A percentile compares a stretch with the other conserved stretches of the same genome.
Conservation (phyloP, 1,284 basidiomycete genomes). For the Amylostereum areolatum region DNA sequence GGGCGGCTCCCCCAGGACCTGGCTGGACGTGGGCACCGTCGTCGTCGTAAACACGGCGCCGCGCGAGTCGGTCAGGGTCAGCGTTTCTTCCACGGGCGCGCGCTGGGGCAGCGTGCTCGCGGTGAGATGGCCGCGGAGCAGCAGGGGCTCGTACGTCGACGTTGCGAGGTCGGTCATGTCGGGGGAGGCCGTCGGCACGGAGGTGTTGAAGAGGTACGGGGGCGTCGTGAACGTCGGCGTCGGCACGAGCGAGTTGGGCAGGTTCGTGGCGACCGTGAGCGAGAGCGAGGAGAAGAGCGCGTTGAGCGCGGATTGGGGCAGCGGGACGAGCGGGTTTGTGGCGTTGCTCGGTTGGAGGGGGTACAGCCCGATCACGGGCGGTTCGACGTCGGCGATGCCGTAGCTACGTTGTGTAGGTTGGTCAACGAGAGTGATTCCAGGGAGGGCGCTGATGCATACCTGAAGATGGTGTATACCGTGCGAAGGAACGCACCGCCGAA, state of each 20-base stretch:
- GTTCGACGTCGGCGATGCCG: conserved; percentile 65
- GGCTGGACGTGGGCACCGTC: conserved; percentile 19
- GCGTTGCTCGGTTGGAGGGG: conserved; percentile 37
- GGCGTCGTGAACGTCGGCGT: conserved; percentile 64
- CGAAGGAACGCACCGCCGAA: conserved; percentile 72
- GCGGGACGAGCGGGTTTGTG: conserved; percentile 30
- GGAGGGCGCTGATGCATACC: conserved; percentile 32
- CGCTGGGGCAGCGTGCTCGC: conserved; percentile 27
- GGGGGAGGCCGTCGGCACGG: conserved; percentile 45
- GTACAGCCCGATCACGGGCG: conserved; percentile 72
- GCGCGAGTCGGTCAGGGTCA: conserved; percentile 28
- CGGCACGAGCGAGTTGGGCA: conserved; percentile 72
- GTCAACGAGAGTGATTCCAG: not conserved
- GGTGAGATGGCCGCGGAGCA: conserved; percentile 15
- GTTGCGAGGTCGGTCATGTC: conserved; percentile 56
- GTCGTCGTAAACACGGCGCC: conserved; percentile 25
- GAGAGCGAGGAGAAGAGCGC: conserved; percentile 58
- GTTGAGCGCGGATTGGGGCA: conserved; percentile 35
- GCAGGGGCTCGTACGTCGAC: conserved; percentile 61
- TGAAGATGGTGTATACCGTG: conserved; percentile 80
- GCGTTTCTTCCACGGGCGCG: conserved; percentile 24
- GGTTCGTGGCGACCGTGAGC: conserved; percentile 58
- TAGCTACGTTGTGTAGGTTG: conserved; percentile 37
- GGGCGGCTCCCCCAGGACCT: conserved; percentile 30
- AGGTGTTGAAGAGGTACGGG: conserved; percentile 67